Evolutionary conservation across 805 yeast genomes (phyloP).

Genomic region (Yamadazyma sp.): DNA sequence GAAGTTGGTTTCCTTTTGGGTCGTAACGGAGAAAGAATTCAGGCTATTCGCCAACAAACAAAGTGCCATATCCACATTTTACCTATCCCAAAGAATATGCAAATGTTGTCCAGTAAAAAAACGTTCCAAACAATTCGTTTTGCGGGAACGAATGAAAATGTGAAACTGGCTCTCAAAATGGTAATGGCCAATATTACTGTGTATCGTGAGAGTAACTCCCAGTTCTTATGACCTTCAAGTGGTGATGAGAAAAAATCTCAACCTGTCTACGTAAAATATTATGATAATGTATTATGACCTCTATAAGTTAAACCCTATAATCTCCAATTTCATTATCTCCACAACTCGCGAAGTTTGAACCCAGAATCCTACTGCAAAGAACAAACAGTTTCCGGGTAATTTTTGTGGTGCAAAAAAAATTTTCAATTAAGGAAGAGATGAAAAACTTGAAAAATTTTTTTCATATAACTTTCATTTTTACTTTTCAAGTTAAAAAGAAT

Average conservation of each 20-base stretch:
- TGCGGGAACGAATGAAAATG: constrained; percentile 17
- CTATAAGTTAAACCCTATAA: no score
- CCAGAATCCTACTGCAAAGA: background rate
- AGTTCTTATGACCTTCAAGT: constrained; percentile 7
- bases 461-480: constrained; percentile 9
- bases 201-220: constrained; percentile 5
- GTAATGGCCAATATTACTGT: constrained; percentile 10
- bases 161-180: constrained; percentile 18
- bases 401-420: constrained; percentile 7
- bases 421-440: constrained; percentile 8
- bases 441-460: constrained; percentile 15
- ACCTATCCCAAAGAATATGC: constrained; percentile 15
- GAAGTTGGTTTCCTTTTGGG: constrained; percentile 29
- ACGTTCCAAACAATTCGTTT: constrained; percentile 19
- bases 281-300: no score
- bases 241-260: background rate
- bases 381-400: constrained; percentile 11
- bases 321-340: constrained; percentile 4
- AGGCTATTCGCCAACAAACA: constrained; percentile 21
- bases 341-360: constrained; percentile 5
- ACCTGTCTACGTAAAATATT: no score
- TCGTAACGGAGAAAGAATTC: constrained; percentile 23
- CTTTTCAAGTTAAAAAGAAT: constrained; percentile 11
- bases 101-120: constrained; percentile 14
- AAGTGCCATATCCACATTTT: constrained; percentile 24